Evolutionary conservation across 2,329 filamentous ascomycete genomes (phyloP).

Genomic region (Pseudogymnoascus sp.): DNA sequence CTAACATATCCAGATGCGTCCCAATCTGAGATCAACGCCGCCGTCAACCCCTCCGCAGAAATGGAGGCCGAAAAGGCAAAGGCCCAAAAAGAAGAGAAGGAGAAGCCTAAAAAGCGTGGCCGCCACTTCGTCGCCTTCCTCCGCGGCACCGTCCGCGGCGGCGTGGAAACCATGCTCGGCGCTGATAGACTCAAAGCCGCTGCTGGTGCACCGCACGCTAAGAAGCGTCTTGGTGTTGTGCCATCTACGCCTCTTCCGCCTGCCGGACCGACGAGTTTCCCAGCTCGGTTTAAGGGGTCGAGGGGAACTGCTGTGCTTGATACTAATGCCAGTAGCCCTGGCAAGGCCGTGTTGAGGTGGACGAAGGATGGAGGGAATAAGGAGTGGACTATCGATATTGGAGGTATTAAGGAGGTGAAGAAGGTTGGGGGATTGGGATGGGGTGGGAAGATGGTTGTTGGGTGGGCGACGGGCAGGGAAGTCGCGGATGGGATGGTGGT

Average conservation of each 20-base stretch:
- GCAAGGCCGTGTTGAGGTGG: conserved; percentile 58
- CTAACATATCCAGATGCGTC: conserved; percentile 20
- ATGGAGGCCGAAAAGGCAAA: conserved; percentile 35
- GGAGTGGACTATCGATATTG: conserved; percentile 62
- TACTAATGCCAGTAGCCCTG: conserved; percentile 39
- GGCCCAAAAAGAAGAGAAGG: conserved; percentile 17
- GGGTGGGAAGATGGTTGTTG: conserved; percentile 77
- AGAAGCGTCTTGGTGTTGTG: conserved; percentile 65
- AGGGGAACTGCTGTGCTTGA: conserved; percentile 64
- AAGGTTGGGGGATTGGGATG: conserved; percentile 77
- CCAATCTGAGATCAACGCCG: conserved; percentile 23
- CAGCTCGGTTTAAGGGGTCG: conserved; percentile 60
- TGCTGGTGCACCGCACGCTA: conserved; percentile 51
- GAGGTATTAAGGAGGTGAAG: conserved; percentile 64
- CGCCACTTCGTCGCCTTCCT: conserved; percentile 53
- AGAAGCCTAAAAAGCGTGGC: conserved; percentile 24
- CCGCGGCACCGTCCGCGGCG: conserved; percentile 62
- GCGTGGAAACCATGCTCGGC: conserved; percentile 64
- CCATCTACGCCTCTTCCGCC: conserved; percentile 37
- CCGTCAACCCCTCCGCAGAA: conserved; percentile 36
- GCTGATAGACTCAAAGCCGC: conserved; percentile 66
- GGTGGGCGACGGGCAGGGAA: conserved; percentile 67
- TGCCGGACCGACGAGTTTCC: conserved; percentile 70
- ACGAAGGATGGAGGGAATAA: conserved; percentile 33
- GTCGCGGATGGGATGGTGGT: conserved; percentile 65